Evolutionary conservation across 108 stramenopile genomes (phyloP), one percentile per base, ranked within the genome.

Genomic region (Pseudonitzschia delicatissima): DNA sequence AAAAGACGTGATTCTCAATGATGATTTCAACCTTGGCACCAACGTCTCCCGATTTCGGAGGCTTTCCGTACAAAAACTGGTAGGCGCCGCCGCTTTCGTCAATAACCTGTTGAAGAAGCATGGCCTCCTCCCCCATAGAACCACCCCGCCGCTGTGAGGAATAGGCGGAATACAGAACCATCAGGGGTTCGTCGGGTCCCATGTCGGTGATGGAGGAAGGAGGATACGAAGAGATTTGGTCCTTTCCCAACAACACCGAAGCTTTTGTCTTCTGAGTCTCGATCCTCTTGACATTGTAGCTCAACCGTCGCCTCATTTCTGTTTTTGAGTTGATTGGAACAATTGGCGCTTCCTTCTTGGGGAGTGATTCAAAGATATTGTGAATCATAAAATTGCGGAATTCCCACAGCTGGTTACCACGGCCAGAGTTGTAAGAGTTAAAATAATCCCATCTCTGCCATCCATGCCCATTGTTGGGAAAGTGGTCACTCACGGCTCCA

Each of bases 401-500:
- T 4, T 72, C 40, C 57, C 60, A 73, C 1, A 83, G 61, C 26
- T 67, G 39, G 1, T 55, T 45, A 4, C 75, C 75, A 18, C 74
- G 66, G n/a, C 82, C 82, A 6, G 63, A 47, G 37, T 79, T 83
- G 67, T 77, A 64, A 13, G 48, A 45, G 20, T 57, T 27, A 15
- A 57, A 53, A 36, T 79, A 64, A 36, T 74, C 73, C 23, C 27
- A 34, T 8, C 12, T 4, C 34, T 78, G 65, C 85, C 82, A 83
- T 33, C 85, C 85, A 69, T 86, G 85, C n/a, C 78, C 74, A 57
- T 78, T 78, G 9, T 47, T 23, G 5, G 48, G 29, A 11, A 82
- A 82, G 68, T 86, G 85, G 69, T 86, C 85, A 17, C 76, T 76
- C 53, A 86, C 62, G 50, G 72, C 66, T 0, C 85, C 85, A 25